Base-by-base conservation (phyloP, 2,329 filamentous ascomycete species). In the Nothophaeocryptopus gaeumannii region DNA sequence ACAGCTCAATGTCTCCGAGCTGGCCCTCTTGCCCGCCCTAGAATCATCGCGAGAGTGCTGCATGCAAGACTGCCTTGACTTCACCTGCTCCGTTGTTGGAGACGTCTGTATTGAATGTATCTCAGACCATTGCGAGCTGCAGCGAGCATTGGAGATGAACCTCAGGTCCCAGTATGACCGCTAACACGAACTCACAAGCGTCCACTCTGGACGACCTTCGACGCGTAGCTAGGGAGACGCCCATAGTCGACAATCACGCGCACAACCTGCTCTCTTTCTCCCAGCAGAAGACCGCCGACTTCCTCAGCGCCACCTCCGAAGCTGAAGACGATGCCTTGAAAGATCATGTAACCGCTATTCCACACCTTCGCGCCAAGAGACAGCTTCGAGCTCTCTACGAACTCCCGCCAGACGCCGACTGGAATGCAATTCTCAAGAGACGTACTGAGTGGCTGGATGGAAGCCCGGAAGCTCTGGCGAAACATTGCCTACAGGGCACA, bases 241-340 rank as follows among this genome's bases (percentile, higher is more conserved):
- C 85, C 2, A 81, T 88, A 59, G 83, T 89, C 66, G 86, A 89
- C 69, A 82, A 87, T 59, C 85, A 89, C 63, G 84, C 83, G 2
- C 85, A 88, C 57, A 85, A 85, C 26, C 74, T 89, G 1, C 77
- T 89, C 8, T 78, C 78, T 33, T 71, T 73, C 5, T 69, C 74
- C 14, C 67, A 74, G 9, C 66, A 78, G 26, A 67, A 70, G 50
- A 74, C 74, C 15, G 72, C 80, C 46, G 75, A 79, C 7, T 74
- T 84, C 14, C 75, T 83, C 40, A 78, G 82, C 38, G 84, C 90
- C 55, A 82, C 83, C 1, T 86, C 85, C 5, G 88, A 93, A 72
- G 89, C 88, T 1, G 73, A 80, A 50, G 87, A 84, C 7, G 73
- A 80, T 49, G 86, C 88, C 10, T 72, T 92, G 26, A 67, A 79